These are phyloP conservation scores for Coelastrella sp. DNA, from an alignment of 139 green algal genomes.

Conservation along the genomic window DNA sequence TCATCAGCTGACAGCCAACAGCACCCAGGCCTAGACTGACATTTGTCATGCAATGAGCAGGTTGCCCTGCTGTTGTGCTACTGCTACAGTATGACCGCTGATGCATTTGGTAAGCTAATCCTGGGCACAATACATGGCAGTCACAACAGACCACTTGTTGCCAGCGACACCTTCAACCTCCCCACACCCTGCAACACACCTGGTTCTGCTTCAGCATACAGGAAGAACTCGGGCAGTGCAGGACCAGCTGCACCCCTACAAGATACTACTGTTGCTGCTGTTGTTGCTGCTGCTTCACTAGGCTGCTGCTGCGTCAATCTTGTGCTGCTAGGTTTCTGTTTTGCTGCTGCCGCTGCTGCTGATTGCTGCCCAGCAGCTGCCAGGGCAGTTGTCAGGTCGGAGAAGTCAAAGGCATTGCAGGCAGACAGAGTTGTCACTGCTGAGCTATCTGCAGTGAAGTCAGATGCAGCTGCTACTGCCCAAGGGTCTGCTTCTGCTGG, in stretches of 20 bases:
- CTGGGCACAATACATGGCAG: too few species aligned
- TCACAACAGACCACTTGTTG: too few species aligned
- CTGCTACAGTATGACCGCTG: too few species aligned
- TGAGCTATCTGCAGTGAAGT: neutral
- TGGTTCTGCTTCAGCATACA: constrained; percentile 59
- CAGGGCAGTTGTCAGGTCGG: constrained; percentile 61
- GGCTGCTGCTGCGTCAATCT: neutral
- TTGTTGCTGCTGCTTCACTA: constrained; percentile 3
- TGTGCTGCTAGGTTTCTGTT: neutral
- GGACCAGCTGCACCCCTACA: constrained; percentile 10
- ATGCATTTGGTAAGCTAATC: too few species aligned
- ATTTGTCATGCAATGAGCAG: too few species aligned
- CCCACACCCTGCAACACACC: constrained; percentile 16
- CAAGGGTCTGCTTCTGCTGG: constrained; percentile 4
- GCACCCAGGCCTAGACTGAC: neutral
- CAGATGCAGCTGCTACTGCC: neutral
- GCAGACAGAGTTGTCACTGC: neutral
- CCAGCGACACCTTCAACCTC: too few species aligned
- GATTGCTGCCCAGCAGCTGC: constrained; percentile 41
- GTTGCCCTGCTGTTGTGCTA: too few species aligned
- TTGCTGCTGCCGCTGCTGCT: constrained; percentile 15
- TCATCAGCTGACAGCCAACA: too few species aligned
- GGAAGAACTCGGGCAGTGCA: constrained; percentile 70
- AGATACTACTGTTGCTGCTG: constrained; percentile 17
- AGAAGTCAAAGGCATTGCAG: constrained; percentile 61